A percentile compares a stretch with the other conserved stretches of the same genome.
Evolutionary conservation across 495 filamentous ascomycete species (phyloP).

Genomic region (Penicillium bialowiezense): DNA sequence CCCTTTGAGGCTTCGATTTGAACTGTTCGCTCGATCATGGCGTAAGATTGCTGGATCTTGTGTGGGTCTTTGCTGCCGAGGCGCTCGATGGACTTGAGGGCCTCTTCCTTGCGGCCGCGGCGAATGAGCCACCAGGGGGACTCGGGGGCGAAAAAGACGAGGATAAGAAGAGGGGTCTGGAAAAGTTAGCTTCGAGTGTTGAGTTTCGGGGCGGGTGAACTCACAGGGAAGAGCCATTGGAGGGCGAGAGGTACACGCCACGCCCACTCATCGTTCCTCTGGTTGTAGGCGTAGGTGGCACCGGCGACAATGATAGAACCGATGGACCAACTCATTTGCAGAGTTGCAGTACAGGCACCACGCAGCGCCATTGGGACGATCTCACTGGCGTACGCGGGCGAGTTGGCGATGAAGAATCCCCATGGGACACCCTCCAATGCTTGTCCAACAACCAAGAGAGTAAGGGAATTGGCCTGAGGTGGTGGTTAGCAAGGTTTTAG

Average conservation of each 20-base stretch:
- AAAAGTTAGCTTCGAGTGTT: not conserved
- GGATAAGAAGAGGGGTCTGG: conserved; percentile 58
- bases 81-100: conserved; percentile 59
- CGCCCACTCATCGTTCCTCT: conserved; percentile 48
- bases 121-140: conserved; percentile 57
- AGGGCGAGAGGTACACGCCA: conserved; percentile 61
- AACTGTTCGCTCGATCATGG: conserved; percentile 73
- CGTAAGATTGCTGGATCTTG: conserved; percentile 60
- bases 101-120: conserved; percentile 60
- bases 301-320: conserved; percentile 67
- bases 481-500: not conserved
- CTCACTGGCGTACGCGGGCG: conserved; percentile 70
- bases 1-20: conserved; percentile 62
- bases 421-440: conserved; percentile 70
- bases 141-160: conserved; percentile 64
- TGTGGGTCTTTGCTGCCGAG: conserved; percentile 55
- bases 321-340: conserved; percentile 73
- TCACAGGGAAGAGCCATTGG: conserved; percentile 75
- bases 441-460: conserved; percentile 60
- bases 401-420: conserved; percentile 72
- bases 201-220: not conserved
- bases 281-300: conserved; percentile 58
- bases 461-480: conserved; percentile 51
- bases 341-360: conserved; percentile 63
- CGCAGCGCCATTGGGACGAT: conserved; percentile 64